Conservation (phyloP, 139 green algal genomes). For the Volvox reticuliferus region DNA sequence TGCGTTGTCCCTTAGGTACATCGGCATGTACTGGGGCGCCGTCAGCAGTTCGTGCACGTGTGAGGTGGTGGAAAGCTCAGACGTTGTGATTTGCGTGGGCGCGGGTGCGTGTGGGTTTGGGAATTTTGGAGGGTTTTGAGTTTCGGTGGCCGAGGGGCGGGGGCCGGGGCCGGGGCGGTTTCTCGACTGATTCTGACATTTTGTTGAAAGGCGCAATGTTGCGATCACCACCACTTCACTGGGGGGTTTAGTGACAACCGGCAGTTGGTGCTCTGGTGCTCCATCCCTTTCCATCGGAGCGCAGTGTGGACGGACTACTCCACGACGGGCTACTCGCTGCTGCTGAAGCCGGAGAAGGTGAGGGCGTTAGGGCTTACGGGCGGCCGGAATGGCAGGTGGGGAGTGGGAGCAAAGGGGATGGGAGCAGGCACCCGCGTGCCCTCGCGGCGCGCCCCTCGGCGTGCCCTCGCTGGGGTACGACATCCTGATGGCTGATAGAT, state of each 20-base stretch:
- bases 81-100: constrained; percentile 51
- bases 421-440: neutral
- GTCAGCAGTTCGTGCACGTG: constrained; percentile 61
- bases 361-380: neutral
- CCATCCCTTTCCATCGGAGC: too few species aligned
- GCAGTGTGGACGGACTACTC: constrained; percentile 80
- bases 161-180: too few species aligned
- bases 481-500: too few species aligned
- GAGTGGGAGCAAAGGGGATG: neutral
- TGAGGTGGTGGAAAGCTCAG: constrained; percentile 80
- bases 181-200: too few species aligned
- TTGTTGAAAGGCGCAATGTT: too few species aligned
- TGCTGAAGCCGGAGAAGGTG: constrained; percentile 75
- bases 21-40: constrained; percentile 82
- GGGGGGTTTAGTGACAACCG: too few species aligned
- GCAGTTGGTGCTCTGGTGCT: too few species aligned
- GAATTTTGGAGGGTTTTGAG: neutral
- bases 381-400: neutral
- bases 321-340: constrained; percentile 77
- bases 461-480: too few species aligned
- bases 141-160: neutral
- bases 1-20: too few species aligned
- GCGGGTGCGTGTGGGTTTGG: neutral
- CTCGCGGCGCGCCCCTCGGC: too few species aligned
- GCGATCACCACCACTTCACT: too few species aligned